Evolutionary conservation across 495 filamentous ascomycete species (phyloP).

Genomic region (Lophiostoma macrostomum): DNA sequence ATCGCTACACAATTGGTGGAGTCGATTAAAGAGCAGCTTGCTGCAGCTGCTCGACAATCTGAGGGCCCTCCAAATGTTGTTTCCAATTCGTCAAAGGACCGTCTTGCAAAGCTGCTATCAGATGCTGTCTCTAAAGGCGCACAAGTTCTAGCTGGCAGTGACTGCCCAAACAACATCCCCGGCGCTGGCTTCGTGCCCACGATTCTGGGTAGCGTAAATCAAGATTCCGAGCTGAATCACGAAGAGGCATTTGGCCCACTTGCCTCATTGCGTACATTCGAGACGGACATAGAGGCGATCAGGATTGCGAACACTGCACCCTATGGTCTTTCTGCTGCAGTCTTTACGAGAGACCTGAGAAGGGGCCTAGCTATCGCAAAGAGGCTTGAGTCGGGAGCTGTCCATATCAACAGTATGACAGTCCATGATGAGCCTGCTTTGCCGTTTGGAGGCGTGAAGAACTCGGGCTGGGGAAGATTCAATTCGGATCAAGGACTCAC

Average conservation of each 20-base stretch:
- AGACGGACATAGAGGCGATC: conserved; percentile 30
- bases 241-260: conserved; percentile 80
- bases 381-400: conserved; percentile 31
- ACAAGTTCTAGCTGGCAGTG: conserved; percentile 56
- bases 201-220: conserved; percentile 62
- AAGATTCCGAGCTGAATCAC: conserved; percentile 75
- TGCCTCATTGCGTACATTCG: conserved; percentile 40
- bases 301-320: conserved; percentile 40
- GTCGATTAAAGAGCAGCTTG: conserved; percentile 47
- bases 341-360: conserved; percentile 40
- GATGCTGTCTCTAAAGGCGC: conserved; percentile 70
- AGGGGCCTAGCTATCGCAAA: conserved; percentile 40
- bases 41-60: conserved; percentile 21
- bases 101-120: conserved; percentile 52
- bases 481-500: conserved; percentile 6
- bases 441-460: conserved; percentile 15
- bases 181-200: conserved; percentile 64
- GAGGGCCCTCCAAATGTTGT: conserved; percentile 57
- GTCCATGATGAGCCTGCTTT: conserved; percentile 22
- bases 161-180: conserved; percentile 41
- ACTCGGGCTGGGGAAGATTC: conserved; percentile 12
- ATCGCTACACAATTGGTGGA: conserved; percentile 62
- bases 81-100: conserved; percentile 55
- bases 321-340: conserved; percentile 40
- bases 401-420: conserved; percentile 24